Conservation (phyloP, 2,329 filamentous ascomycete genomes). For the Domatiomyces globalis region DNA sequence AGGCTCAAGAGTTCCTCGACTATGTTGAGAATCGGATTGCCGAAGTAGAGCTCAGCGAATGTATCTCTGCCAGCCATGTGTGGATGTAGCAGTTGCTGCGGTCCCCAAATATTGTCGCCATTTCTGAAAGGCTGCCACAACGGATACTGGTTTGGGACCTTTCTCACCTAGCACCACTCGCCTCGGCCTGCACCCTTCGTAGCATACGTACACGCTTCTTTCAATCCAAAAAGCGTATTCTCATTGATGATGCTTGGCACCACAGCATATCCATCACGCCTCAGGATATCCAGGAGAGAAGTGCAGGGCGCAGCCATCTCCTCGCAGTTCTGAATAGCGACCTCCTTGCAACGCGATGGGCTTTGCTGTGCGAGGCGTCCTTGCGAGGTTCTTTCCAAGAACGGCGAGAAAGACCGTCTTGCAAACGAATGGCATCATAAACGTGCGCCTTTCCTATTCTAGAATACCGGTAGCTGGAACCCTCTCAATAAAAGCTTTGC, state of each 20-base stretch:
- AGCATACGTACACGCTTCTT: slow-evolving; percentile 37
- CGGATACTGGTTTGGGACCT: slow-evolving; percentile 79
- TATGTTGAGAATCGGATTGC: too few species aligned
- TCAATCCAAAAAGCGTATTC: slow-evolving; percentile 49
- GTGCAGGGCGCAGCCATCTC: background rate
- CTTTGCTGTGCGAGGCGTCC: too few species aligned
- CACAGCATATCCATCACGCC: slow-evolving; percentile 60
- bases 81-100: slow-evolving; percentile 73
- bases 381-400: too few species aligned
- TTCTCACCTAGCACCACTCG: slow-evolving; percentile 67
- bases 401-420: too few species aligned
- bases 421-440: too few species aligned
- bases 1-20: slow-evolving; percentile 50
- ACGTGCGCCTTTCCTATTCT: too few species aligned
- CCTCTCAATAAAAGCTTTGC: too few species aligned
- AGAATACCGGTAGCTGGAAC: too few species aligned
- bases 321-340: too few species aligned
- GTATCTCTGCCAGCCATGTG: too few species aligned
- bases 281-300: slow-evolving; percentile 41
- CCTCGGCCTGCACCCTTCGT: slow-evolving; percentile 43
- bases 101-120: slow-evolving; percentile 65
- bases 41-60: too few species aligned
- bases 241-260: slow-evolving; percentile 49
- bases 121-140: slow-evolving; percentile 55
- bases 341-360: too few species aligned